Base-by-base conservation (phyloP, 192 early-diverging fungal genomes). In the Funneliformis geosporum region DNA sequence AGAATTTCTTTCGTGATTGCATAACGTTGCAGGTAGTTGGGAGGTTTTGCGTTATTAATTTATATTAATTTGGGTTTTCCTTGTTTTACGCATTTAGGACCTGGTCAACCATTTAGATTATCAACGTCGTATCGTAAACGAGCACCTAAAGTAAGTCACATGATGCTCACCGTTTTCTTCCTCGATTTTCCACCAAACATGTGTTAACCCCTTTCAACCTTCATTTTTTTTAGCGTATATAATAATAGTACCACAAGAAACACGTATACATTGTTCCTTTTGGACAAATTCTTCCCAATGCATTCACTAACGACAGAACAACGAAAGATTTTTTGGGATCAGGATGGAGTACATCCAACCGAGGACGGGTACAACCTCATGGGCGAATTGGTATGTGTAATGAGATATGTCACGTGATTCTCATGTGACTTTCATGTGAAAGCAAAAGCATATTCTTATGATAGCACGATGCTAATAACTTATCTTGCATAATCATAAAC, bases 231-330 rank as follows among this genome's bases (percentile, higher is more conserved):
- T 76, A 76, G 75, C 61, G 75, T 76, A 10, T 76, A 64, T 10
- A 76, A 76, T 43, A 76, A 76, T 64, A 76, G 60, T 21, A 76
- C 75, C 33, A 76, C 75, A 6, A 43, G 75, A 12, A 76, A 76
- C 38, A 42, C 75, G 27, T 76, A 65, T 4, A 60, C 59, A 0
- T 60, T 76, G 2, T 76, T 76, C 60, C 61, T 76, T 23, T 60
- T 76, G 5, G 75, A 76, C 59, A 76, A 65, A 42, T 76, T 76
- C 25, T 64, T 76, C 60, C 75, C 75, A 21, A 76, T 76, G 75
- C 59, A 76, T n/a, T 76, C 75, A 6, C 25, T 76, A 64, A 76
- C 75, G 12, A 43, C 59, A 5, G 75, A 76, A 62, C 75, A 76
- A 44, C 75, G 75, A 43, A 76, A 33, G 64, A 64, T 76, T 21